Evolutionary conservation across 805 yeast genomes (phyloP), one percentile per base, ranked within the genome.

Genomic region (Metschnikowia amazonensis): DNA sequence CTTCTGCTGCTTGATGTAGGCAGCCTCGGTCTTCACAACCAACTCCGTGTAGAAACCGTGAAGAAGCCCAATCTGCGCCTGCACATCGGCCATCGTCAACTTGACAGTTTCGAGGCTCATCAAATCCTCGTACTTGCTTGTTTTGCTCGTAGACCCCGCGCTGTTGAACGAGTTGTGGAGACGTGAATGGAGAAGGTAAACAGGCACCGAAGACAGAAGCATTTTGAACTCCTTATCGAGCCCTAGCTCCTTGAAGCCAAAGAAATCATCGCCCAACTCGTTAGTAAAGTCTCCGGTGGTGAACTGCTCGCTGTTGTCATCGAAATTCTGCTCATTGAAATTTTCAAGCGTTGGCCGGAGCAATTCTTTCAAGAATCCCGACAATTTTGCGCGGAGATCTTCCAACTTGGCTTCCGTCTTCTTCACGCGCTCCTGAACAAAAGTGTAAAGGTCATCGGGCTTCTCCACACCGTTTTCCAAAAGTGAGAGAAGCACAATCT

Each of bases 181-280:
- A 48, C 84, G 75, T 7, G 95, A 81, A 55, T 89, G 96, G 30
- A 94, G 70, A 46, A 94, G 70, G 64, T 92, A 96, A 36, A 95
- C 72, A 1, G 99, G 99, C 23, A 94, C 89, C 0, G 96, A 80
- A 2, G 90, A 77, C 24, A 90, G 84, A 41, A 89, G 66, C 60
- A 92, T 70, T 9, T 92, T 90, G 62, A 89, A 85, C 63, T 94
- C 99, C 57, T 84, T 87, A 58, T 92, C 98, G 43, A 94, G 69
- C 0, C 99, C 99, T 39, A 94, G 72, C 53, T 92, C 98, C 60
- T 79, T 86, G 72, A 94, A 95, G 0, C 99, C 99, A 69, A 95
- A 95, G 75, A 90, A 94, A 67, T 94, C 99, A 57, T 92, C 99
- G 5, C 98, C 99, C 31, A 94, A 69, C 49, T 90, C 97, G 56